Evolutionary conservation across 805 yeast species (phyloP).

Genomic region (Wickerhamomyces subpelliculosus): DNA sequence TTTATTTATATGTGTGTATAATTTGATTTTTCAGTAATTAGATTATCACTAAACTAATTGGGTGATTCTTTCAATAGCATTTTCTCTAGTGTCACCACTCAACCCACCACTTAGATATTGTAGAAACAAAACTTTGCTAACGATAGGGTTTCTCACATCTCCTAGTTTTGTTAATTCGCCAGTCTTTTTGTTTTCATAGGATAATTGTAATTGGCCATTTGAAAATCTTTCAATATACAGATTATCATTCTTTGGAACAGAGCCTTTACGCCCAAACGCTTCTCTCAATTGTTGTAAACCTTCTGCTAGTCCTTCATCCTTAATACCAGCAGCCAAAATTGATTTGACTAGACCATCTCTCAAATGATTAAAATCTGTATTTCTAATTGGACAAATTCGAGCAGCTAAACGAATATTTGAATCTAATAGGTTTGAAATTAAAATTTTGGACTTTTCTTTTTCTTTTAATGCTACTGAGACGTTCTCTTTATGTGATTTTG

Average conservation of each 20-base stretch:
- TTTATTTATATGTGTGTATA: no score
- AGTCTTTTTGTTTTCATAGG: slow-evolving; percentile 34
- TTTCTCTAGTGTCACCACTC: slow-evolving; percentile 44
- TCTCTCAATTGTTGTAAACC: slow-evolving; percentile 65
- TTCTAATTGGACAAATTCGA: slow-evolving; percentile 79
- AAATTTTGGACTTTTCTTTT: slow-evolving; percentile 40
- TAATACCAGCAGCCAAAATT: slow-evolving; percentile 54
- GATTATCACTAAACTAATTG: slow-evolving; percentile 15
- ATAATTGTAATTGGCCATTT: slow-evolving; percentile 40
- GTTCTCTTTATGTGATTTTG: slow-evolving; percentile 32
- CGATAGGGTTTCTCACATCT: slow-evolving; percentile 47
- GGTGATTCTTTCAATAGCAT: slow-evolving; percentile 31
- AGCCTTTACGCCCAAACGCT: slow-evolving; percentile 57
- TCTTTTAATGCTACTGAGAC: slow-evolving; percentile 41
- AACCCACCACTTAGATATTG: slow-evolving; percentile 78
- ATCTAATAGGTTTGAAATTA: slow-evolving; percentile 52
- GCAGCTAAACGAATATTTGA: slow-evolving; percentile 58
- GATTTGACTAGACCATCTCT: slow-evolving; percentile 86
- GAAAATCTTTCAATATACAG: slow-evolving; percentile 49
- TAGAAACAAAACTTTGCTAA: slow-evolving; percentile 62
- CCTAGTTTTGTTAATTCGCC: slow-evolving; percentile 43
- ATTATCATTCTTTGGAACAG: slow-evolving; percentile 70
- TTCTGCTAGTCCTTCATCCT: slow-evolving; percentile 37
- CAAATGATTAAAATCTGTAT: slow-evolving; percentile 85
- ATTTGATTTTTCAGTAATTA: no score